phyloP scores from a whole-genome alignment of 306 rosid genomes.

The Erythrophleum fordii region DNA sequence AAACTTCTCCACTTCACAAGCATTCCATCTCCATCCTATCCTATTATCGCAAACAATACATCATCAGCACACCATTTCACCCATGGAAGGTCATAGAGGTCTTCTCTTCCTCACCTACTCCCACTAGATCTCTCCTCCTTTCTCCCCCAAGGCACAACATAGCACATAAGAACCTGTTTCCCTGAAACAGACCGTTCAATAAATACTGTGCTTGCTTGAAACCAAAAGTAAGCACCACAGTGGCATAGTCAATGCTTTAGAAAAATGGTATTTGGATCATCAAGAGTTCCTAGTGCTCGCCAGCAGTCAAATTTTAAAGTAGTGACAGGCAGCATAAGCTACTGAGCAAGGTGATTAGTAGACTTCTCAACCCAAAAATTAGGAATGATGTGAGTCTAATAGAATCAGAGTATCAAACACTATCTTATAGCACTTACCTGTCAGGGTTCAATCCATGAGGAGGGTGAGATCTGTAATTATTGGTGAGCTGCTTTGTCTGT shows the following conservation, averaged over 20 bases:
- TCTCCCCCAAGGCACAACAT: not conserved
- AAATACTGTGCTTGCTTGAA: not conserved
- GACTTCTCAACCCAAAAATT: constrained; percentile 7
- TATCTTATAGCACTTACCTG: constrained; percentile 40
- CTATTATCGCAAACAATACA: not conserved
- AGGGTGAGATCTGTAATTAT: constrained; percentile 23
- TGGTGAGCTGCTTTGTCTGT: constrained; percentile 46
- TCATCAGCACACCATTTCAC: not conserved
- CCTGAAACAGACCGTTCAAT: not conserved
- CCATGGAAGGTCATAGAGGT: not conserved
- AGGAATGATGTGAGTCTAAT: constrained; percentile 1
- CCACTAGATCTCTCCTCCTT: not conserved
- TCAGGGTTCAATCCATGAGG: constrained; percentile 37
- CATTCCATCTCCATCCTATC: not conserved
- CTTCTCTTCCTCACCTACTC: not conserved
- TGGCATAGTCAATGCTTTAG: not conserved
- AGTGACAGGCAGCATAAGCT: not conserved
- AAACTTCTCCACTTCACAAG: not conserved
- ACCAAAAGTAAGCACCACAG: not conserved
- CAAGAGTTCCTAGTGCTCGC: constrained; percentile 11
- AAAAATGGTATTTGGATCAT: constrained; percentile 23
- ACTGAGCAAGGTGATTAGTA: constrained; percentile 6
- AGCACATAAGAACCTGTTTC: not conserved
- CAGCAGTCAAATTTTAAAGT: not conserved
- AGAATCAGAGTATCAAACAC: constrained; percentile 8